Conservation (phyloP, 1,139 yeast genomes). For the Eremothecium cymbalariae region DNA sequence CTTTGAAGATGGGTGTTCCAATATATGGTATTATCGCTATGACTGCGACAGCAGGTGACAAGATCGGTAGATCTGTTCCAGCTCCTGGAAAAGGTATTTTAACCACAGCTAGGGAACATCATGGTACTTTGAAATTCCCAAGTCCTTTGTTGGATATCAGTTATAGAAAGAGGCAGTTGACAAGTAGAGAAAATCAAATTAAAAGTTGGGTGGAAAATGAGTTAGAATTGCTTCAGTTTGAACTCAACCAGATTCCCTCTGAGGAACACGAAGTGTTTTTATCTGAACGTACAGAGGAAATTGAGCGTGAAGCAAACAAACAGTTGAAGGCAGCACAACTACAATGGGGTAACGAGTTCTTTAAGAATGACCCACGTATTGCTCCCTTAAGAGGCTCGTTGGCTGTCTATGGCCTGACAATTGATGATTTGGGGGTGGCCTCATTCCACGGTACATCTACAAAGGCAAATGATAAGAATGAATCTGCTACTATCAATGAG, state of each 20-base stretch:
- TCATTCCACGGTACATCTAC: constrained; percentile 99
- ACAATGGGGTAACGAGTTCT: constrained; percentile 95
- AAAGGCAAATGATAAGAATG: constrained; percentile 96
- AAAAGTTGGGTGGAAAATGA: constrained; percentile 82
- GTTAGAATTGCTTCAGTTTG: constrained; percentile 60
- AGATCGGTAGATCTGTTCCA: constrained; percentile 97
- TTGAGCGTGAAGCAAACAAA: constrained; percentile 73
- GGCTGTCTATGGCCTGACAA: constrained; percentile 84
- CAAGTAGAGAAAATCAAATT: constrained; percentile 68
- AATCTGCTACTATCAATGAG: constrained; percentile 77
- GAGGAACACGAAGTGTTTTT: constrained; percentile 45
- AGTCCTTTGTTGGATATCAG: constrained; percentile 78
- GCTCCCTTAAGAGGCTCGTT: constrained; percentile 96
- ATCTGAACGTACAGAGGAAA: constrained; percentile 80
- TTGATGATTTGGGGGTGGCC: constrained; percentile 93
- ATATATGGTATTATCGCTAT: constrained; percentile 90
- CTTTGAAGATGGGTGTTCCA: constrained; percentile 97
- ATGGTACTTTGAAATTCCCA: constrained; percentile 72
- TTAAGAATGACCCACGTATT: constrained; percentile 82
- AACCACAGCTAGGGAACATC: constrained; percentile 94
- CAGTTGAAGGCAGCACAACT: constrained; percentile 85
- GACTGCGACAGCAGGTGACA: constrained; percentile 95
- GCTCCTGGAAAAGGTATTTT: constrained; percentile 99
- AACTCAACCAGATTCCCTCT: constrained; percentile 50
- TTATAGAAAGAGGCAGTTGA: constrained; percentile 90